Conservation (phyloP, 306 rosid species). For the Vicia faba region DNA sequence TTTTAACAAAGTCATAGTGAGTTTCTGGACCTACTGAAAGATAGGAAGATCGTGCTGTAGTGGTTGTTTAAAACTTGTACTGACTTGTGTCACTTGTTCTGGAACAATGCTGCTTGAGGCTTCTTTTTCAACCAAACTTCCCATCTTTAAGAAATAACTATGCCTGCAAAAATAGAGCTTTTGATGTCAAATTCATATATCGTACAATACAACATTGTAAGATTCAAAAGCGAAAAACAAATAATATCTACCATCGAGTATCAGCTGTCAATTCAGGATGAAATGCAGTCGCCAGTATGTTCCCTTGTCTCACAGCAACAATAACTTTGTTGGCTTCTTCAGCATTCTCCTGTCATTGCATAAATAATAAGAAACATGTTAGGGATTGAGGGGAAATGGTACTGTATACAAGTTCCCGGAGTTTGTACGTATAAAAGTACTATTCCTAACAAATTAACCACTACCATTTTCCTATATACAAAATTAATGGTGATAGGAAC, state of each 20-base stretch:
- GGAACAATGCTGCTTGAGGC: constrained; percentile 62
- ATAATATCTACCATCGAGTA: constrained; percentile 68
- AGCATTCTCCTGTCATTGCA: constrained; percentile 57
- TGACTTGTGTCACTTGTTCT: constrained; percentile 40
- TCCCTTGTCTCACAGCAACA: constrained; percentile 91
- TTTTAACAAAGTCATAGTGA: constrained; percentile 9
- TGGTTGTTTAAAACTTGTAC: constrained; percentile 37
- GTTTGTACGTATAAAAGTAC: no score
- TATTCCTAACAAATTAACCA: neutral
- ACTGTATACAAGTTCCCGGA: no score
- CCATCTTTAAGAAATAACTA: constrained; percentile 89
- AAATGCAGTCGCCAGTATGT: constrained; percentile 85
- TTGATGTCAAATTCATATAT: constrained; percentile 22
- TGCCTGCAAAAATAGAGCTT: constrained; percentile 69
- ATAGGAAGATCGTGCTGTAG: constrained; percentile 69
- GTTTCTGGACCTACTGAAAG: constrained; percentile 49
- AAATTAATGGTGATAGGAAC: neutral
- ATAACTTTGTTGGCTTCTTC: constrained; percentile 62
- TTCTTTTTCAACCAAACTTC: constrained; percentile 52
- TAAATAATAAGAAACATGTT: constrained; percentile 27
- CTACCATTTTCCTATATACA: neutral
- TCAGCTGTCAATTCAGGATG: constrained; percentile 98
- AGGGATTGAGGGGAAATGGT: no score
- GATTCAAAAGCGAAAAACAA: constrained; percentile 11
- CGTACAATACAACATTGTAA: neutral